These are phyloP conservation scores for Pseudocercospora musae DNA, from an alignment of 2,329 filamentous ascomycete species.

Conservation along the genomic window DNA sequence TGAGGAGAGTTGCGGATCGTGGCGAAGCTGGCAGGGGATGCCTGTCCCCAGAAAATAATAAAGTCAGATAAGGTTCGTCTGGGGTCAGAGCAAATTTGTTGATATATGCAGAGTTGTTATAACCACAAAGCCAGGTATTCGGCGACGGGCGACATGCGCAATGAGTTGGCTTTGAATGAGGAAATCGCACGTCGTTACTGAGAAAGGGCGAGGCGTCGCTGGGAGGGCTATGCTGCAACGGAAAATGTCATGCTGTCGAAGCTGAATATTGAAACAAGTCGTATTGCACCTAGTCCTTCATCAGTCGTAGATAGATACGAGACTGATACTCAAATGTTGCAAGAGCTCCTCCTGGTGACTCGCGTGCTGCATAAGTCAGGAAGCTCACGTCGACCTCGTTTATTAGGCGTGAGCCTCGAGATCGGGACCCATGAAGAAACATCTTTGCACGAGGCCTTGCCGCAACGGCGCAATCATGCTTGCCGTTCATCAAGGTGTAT, in stretches of 20 bases:
- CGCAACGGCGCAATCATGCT: not conserved
- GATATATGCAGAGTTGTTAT: not conserved
- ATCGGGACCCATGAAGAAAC: not conserved
- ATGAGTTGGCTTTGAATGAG: not conserved
- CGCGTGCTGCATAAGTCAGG: not conserved
- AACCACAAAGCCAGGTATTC: not conserved
- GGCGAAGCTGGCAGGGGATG: not conserved
- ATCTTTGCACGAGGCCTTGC: not conserved
- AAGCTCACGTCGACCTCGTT: not conserved
- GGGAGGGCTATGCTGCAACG: not conserved
- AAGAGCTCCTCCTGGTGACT: not conserved
- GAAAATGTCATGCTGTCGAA: not conserved
- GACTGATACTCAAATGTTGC: not conserved
- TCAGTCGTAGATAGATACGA: not conserved
- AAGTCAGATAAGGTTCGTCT: not conserved
- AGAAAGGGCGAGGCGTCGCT: not conserved
- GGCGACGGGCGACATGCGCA: not conserved
- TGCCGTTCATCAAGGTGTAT: not conserved
- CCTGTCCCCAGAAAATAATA: not conserved
- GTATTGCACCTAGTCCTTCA: not conserved
- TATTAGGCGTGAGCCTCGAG: not conserved
- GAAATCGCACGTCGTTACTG: not conserved
- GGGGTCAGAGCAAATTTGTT: not conserved
- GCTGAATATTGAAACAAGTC: not conserved
- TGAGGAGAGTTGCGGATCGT: constrained; percentile 1